Conservation (phyloP, 768 basidiomycete genomes). For the Tubosaeta sp. region DNA sequence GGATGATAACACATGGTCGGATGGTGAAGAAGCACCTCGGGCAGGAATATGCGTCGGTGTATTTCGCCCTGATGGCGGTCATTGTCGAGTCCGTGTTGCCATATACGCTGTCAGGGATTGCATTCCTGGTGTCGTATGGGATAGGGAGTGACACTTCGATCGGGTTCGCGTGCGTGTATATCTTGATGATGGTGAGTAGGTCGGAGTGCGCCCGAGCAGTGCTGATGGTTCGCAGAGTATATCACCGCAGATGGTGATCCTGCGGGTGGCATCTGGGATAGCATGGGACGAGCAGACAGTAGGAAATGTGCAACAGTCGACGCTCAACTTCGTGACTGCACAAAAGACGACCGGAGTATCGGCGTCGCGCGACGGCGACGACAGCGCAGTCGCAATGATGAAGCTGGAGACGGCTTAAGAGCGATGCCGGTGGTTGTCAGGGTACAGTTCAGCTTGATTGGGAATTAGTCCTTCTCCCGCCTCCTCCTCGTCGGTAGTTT, state of each 20-base stretch:
- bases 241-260: constrained; percentile 25
- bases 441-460: constrained; percentile 9
- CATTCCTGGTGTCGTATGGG: constrained; percentile 23
- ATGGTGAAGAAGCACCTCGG: constrained; percentile 15
- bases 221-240: constrained; percentile 15
- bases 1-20: constrained; percentile 12
- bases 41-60: constrained; percentile 15
- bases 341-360: neutral
- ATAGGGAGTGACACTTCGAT: constrained; percentile 10
- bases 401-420: neutral
- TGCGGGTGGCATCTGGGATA: constrained; percentile 19
- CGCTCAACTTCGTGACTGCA: constrained; percentile 10
- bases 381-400: neutral
- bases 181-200: constrained; percentile 22
- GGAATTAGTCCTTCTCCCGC: constrained; percentile 4
- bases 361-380: constrained; percentile 1
- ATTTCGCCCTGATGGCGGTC: constrained; percentile 15
- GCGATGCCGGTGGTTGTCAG: neutral
- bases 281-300: constrained; percentile 15
- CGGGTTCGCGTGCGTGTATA: constrained; percentile 17
- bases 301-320: neutral
- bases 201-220: neutral
- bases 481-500: neutral
- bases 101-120: constrained; percentile 22
- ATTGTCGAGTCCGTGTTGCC: constrained; percentile 25